A percentile compares a stretch with the other conserved stretches of the same genome.
Evolutionary conservation across 441 rosid species (phyloP).

Genomic region (Euphorbia schlechtendalii): DNA sequence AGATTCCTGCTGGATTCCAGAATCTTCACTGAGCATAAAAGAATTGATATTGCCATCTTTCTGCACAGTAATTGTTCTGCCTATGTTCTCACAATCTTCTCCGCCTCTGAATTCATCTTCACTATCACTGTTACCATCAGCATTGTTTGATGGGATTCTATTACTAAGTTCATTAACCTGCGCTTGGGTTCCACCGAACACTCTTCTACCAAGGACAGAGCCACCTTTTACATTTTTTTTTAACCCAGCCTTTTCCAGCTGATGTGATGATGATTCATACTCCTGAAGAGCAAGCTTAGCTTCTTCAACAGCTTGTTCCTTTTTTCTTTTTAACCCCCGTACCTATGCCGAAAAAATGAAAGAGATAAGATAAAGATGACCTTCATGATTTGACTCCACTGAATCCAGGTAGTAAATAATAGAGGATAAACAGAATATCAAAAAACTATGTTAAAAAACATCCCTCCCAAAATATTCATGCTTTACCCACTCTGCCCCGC

Average conservation of each 20-base stretch:
- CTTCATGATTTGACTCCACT: not conserved
- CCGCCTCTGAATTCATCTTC: conserved; percentile 47
- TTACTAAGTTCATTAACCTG: conserved; percentile 37
- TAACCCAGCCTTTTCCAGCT: conserved; percentile 40
- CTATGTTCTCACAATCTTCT: conserved; percentile 28
- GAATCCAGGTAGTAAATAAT: not conserved
- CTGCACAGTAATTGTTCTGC: conserved; percentile 26
- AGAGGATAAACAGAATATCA: not conserved
- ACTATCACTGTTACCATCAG: conserved; percentile 49
- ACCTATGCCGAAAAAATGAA: conserved; percentile 34
- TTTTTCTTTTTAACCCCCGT: conserved; percentile 67
- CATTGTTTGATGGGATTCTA: conserved; percentile 35
- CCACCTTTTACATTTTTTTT: conserved; percentile 31
- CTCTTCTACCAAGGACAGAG: conserved; percentile 59
- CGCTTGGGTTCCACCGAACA: conserved; percentile 56
- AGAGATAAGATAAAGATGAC: not conserved
- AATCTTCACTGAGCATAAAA: conserved; percentile 32
- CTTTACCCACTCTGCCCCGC: not conserved
- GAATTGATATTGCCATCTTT: conserved; percentile 25
- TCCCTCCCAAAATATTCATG: too few species aligned
- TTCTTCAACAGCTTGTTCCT: conserved; percentile 64
- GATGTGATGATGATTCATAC: conserved; percentile 45
- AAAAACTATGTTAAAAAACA: not conserved
- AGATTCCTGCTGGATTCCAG: conserved; percentile 30
- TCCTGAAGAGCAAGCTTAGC: conserved; percentile 72